Conservation (phyloP, 345 rosid species). For the Turnera subulata region DNA sequence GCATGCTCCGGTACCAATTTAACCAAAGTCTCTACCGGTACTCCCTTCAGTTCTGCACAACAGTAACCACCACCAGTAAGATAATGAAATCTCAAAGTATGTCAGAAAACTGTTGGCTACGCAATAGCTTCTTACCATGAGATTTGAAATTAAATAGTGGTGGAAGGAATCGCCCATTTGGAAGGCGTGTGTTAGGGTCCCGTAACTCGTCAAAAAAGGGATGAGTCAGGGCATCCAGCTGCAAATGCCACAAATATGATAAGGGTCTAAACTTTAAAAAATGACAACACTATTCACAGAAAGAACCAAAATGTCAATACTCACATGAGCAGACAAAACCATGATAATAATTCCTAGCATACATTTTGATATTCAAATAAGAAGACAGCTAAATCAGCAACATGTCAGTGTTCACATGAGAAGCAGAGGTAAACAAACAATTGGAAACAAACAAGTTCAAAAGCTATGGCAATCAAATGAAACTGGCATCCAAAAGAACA, state of each 20-base stretch:
- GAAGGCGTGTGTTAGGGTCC: constrained; percentile 68
- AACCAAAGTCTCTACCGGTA: constrained; percentile 20
- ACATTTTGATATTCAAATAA: no score
- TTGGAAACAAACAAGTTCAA: no score
- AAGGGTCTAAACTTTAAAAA: not conserved
- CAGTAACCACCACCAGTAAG: not conserved
- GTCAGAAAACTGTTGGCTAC: not conserved
- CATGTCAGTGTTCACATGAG: no score
- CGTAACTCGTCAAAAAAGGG: constrained; percentile 97
- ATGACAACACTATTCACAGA: not conserved
- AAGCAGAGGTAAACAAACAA: no score
- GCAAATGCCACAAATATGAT: constrained; percentile 10
- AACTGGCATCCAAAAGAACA: no score
- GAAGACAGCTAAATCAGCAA: no score
- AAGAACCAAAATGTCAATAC: not conserved
- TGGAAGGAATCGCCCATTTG: constrained; percentile 86
- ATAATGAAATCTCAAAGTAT: not conserved
- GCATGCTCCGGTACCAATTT: constrained; percentile 33
- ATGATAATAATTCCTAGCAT: no score
- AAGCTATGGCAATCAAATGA: no score
- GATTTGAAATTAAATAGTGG: constrained; percentile 84
- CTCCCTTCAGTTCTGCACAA: constrained; percentile 22
- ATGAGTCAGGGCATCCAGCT: constrained; percentile 84
- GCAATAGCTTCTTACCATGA: constrained; percentile 44
- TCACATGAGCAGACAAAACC: no score